Percentiles rank a stretch among this genome's conserved stretches.
These are phyloP conservation scores for Prototheca wickerhamii DNA, from an alignment of 163 green algal species.

Conservation along the genomic window DNA sequence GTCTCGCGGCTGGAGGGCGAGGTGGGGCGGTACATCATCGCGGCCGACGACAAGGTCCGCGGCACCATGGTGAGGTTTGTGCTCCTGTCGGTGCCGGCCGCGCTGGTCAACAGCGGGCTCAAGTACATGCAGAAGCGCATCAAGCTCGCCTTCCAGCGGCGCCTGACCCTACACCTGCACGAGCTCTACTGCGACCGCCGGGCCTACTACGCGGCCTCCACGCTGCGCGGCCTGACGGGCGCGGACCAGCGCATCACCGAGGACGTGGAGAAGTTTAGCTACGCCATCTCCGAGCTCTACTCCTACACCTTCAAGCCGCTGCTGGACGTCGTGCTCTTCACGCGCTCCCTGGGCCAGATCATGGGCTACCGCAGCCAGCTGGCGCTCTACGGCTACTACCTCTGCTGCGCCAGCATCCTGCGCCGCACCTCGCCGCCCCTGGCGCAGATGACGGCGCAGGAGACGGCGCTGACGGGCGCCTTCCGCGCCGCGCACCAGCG, in stretches of 20 bases:
- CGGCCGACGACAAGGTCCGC: slow-evolving; percentile 41
- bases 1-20: slow-evolving; percentile 67
- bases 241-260: slow-evolving; percentile 87
- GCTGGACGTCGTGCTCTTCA: slow-evolving; percentile 92
- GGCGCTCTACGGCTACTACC: slow-evolving; percentile 82
- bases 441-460: slow-evolving; percentile 71
- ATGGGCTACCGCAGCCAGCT: slow-evolving; percentile 78
- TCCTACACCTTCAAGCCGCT: slow-evolving; percentile 65
- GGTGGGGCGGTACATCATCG: slow-evolving; percentile 51
- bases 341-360: slow-evolving; percentile 54
- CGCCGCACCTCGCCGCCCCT: slow-evolving; percentile 68
- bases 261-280: slow-evolving; percentile 89
- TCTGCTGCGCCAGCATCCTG: slow-evolving; percentile 57
- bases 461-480: slow-evolving; percentile 51
- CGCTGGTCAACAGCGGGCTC: slow-evolving; percentile 79
- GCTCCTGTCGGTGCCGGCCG: slow-evolving; percentile 63
- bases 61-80: slow-evolving; percentile 50
- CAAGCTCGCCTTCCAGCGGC: slow-evolving; percentile 74
- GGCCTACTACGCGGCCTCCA: slow-evolving; percentile 84
- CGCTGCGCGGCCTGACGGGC: slow-evolving; percentile 70
- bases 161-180: slow-evolving; percentile 69
- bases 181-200: slow-evolving; percentile 75
- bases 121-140: slow-evolving; percentile 93
- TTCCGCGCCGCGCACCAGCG: slow-evolving; percentile 66
- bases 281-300: slow-evolving; percentile 70